Evolutionary conservation across 345 rosid species (phyloP), one percentile per base, ranked within the genome.

Genomic region (Euphorbia peplus): DNA sequence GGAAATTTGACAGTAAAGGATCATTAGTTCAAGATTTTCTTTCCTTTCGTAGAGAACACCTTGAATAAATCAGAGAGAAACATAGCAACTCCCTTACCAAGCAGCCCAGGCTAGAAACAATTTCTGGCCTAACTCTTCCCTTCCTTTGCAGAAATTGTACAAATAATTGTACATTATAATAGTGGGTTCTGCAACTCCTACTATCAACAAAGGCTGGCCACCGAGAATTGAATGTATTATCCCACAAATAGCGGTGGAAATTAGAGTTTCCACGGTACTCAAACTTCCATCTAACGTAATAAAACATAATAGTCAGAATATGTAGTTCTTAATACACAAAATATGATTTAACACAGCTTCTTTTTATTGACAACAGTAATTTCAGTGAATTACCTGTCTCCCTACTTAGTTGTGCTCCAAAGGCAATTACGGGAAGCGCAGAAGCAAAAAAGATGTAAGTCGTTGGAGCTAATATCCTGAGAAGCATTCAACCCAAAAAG

Each of bases 141-240:
- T 83, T 37, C 79, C 78, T 72, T 79, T 74, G 75, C 89, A 67
- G 78, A 92, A 92, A 70, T 74, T 81, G 80, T 90, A 90, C 79
- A 90, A 74, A 65, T 90, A 92, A 66, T 87, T 88, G 78, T 88
- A 89, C 98, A 92, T 92, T 18, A 90, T 92, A 65, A 88, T 77
- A 3, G 98, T 92, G 2, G 98, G 96, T 63, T 92, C 96, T 5
- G 97, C 97, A 62, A 91, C 97, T 9, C 97, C 97, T 60, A 91
- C 24, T 63, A 91, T 89, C 76, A 89, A 69, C 79, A 92, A 78
- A 5, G 98, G 93, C 67, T 92, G 98, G 16, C 96, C 98, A 50
- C 96, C 98, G 29, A 92, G 76, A 60, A 92, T 69, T 7, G 98
- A 75, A 75, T 92, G 98, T 32, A 90, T 83, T 63, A 90, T 76